A percentile compares a stretch with the other conserved stretches of the same genome.
phyloP scores from a whole-genome alignment of 2,329 filamentous ascomycete species.

The Ophiostoma angusticollis region DNA sequence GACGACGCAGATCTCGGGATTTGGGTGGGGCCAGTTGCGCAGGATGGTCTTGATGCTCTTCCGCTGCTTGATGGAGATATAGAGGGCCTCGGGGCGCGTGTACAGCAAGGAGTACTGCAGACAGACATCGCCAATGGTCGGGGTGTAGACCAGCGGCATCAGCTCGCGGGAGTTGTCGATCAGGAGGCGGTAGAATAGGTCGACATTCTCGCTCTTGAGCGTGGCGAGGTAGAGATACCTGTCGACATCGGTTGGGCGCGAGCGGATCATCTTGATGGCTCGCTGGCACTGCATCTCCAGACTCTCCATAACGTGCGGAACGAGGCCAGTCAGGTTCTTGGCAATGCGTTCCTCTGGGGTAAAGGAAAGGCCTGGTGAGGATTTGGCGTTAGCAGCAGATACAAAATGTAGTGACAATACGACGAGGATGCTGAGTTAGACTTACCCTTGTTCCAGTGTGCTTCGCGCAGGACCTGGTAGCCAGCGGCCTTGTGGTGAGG shows the following conservation, averaged over 20 bases:
- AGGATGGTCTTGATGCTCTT: constrained; percentile 82
- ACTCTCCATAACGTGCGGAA: constrained; percentile 51
- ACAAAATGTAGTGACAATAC: background rate
- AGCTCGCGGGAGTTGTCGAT: constrained; percentile 63
- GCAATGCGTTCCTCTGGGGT: constrained; percentile 48
- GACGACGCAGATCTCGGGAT: constrained; percentile 91
- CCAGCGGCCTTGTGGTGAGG: constrained; percentile 38
- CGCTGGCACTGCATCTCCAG: constrained; percentile 47
- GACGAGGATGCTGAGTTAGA: too few relatives aligned
- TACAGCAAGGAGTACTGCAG: constrained; percentile 93
- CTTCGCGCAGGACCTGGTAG: constrained; percentile 49
- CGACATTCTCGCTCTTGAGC: constrained; percentile 61
- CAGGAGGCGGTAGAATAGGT: constrained; percentile 73
- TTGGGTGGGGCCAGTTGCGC: constrained; percentile 78
- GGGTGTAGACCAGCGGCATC: constrained; percentile 77
- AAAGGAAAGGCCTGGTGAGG: constrained; percentile 44
- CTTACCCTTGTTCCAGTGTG: constrained; percentile 53
- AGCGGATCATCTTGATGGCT: constrained; percentile 63
- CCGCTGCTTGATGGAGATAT: constrained; percentile 89
- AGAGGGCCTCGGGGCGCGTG: constrained; percentile 87
- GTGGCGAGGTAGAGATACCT: constrained; percentile 73
- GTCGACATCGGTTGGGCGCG: constrained; percentile 58
- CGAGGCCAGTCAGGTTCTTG: constrained; percentile 53
- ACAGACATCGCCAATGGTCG: constrained; percentile 90
- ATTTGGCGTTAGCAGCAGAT: constrained; percentile 4